Evolutionary conservation across 192 early-diverging fungal genomes (phyloP).

Genomic region (Cladochytrium replicatum): DNA sequence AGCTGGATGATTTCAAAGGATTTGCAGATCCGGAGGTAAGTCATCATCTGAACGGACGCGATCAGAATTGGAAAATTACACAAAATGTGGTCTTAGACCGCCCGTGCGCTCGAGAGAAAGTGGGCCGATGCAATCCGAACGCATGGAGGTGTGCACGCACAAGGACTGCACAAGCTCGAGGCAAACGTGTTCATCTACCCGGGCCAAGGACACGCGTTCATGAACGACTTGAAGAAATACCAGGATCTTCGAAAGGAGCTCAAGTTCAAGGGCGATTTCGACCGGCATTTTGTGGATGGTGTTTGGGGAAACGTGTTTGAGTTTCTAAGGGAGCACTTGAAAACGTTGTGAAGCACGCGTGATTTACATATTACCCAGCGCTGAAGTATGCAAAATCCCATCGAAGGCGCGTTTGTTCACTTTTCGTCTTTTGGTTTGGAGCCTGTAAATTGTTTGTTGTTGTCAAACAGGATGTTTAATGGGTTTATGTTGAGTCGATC

Average conservation of each 20-base stretch:
- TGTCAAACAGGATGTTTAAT: too few relatives aligned
- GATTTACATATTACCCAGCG: too few relatives aligned
- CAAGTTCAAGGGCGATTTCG: background rate
- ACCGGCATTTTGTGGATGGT: constrained; percentile 11
- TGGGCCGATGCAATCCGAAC: constrained; percentile 17
- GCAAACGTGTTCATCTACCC: constrained; percentile 14
- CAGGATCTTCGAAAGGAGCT: too few relatives aligned
- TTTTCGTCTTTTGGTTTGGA: too few relatives aligned
- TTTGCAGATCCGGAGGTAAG: constrained; percentile 11
- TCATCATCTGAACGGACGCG: too few relatives aligned
- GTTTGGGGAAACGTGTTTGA: constrained; percentile 16
- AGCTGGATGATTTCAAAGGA: constrained; percentile 7
- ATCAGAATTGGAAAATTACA: too few relatives aligned
- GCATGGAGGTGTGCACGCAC: constrained; percentile 14
- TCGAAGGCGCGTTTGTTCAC: too few relatives aligned
- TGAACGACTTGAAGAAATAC: constrained; percentile 12
- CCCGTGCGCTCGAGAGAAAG: constrained; percentile 7
- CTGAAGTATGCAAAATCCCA: too few relatives aligned
- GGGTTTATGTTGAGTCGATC: too few relatives aligned
- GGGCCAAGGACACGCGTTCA: constrained; percentile 17
- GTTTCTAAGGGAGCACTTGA: constrained; percentile 18
- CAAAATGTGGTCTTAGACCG: too few relatives aligned
- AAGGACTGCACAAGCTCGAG: constrained; percentile 16
- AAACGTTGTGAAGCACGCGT: constrained; percentile 9
- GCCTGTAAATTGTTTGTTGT: too few relatives aligned